Base-by-base conservation (phyloP, 257 asterid genomes). In the Fraxinus excelsior region DNA sequence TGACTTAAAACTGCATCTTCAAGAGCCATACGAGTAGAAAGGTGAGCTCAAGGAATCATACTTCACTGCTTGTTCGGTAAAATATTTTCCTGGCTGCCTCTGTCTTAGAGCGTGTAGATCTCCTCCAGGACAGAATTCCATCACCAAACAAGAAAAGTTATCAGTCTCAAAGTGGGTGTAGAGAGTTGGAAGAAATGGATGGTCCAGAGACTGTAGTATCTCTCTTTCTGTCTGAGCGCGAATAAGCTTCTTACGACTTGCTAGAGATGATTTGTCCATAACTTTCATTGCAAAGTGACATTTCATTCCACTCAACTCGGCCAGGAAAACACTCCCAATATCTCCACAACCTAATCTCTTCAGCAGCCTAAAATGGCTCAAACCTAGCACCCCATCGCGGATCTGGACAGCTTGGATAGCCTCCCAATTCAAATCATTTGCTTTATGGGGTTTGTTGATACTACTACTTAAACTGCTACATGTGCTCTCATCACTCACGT, bases 41-140 rank as follows among this genome's bases (percentile, higher is more conserved):
- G 40, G 10, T 60, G 18, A 44, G 28, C 77, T 58, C 25, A 34
- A 49, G 32, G 31, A 70, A 73, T 67, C 91, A 78, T 87, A 87
- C 91, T 85, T 87, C 64, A 87, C 91, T 19, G 91, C 91, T 34
- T 79, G 91, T 71, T 87, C 91, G 3, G 91, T 83, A 78, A 87
- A 87, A 79, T 81, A 81, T 80, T 87, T 87, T 18, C 91, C 89
- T 3, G 85, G 84, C 76, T 85, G 91, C 53, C 85, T 85, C 84
- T 87, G 91, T 51, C 89, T 56, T n/a, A 87, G 89, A 44, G 82
- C 72, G 75, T 87, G 91, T 19, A 87, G 77, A 77, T 87, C 91
- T 69, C 91, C 91, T 78, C 90, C 90, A 14, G 90, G 90, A 67
- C 90, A 86, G 76, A 86, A 84, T 42, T 86, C 90, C 88, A 86